Base-by-base conservation (phyloP, 169 alveolate species). In the Cryptosporidium ubiquitum region DNA sequence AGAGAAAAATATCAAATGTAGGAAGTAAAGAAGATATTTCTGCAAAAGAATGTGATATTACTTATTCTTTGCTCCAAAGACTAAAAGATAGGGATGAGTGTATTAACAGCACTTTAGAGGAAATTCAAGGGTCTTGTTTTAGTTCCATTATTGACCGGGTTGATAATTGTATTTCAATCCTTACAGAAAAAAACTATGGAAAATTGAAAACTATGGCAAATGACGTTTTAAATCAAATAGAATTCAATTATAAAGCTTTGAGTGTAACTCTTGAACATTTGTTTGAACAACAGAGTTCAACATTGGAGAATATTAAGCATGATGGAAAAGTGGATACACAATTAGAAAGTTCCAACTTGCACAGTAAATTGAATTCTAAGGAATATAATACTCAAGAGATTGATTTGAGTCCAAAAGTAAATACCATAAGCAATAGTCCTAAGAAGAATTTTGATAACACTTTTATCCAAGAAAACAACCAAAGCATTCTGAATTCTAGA, bases 191-290 rank as follows among this genome's bases (percentile, higher is more conserved):
- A 40, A 39, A 20, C 33, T 40, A 40, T 29, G 55, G 42, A 26
- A 79, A 42, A 44, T 51, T 79, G 58, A 79, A 66, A n/a, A 79
- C 49, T 14, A 16, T 79, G 12, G 35, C 74, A 6, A 79, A 18
- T 29, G 89, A 79, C 40, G 69, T 79, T n/a, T 26, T 61, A 16
- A 58, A 79, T 42, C 89, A 79, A 42, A 79, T 79, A 61, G 89
- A 79, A 33, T 79, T 79, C 66, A 79, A 79, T 64, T 79, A 79
- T 64, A 79, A 49, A 29, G 89, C 89, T 33, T n/a, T 79, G 33
- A 60, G 49, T 20, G 89, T 79, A 20, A 79, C 89, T 42, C 49
- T 79, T 9, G 75, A 79, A 9, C 89, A 79, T 33, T 64, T 79
- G 40, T 47, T 64, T 42, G 74, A 79, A 12, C 89, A 64, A 31